Base-by-base conservation (phyloP, 352 stramenopile genomes). In the Phytopythium ostracodes region DNA sequence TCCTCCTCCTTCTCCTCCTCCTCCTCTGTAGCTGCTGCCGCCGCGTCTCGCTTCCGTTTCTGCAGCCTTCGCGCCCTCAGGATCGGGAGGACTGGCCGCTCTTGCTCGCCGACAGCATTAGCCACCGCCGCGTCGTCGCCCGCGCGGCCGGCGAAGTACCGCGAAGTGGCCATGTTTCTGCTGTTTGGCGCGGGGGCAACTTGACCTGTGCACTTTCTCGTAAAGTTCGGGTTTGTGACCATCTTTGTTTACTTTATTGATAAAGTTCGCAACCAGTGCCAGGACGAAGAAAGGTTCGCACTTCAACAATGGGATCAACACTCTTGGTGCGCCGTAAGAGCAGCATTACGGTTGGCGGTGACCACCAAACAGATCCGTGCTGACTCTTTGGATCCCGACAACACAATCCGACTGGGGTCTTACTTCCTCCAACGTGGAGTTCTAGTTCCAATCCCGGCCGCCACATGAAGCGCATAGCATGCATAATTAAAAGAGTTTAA, bases 41-140 rank as follows among this genome's bases (percentile, higher is more conserved):
- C 40, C 25, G 31, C n/a, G 14, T 18, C 53, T 8, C 17, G 29
- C 42, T 65, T 56, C 29, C 60, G 56, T 31, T 70, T 56, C 24
- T 65, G 64, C 50, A 64, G 64, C 33, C 70, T 68, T 22, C 67
- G 63, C 1, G 56, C 61, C 14, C 35, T 40, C 15, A 73, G 14
- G 0, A 57, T 17, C 5, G 63, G 31, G 40, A 73, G 33, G 22
- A 25, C n/a, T 14, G 53, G 11, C 20, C 20, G n/a, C 33, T 29
- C 29, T 31, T 14, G 35, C 31, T 6, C 18, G 17, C 27, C 31
- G n/a, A 2, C 38, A 44, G 10, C 33, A 11, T 38, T 10, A 38
- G 33, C 33, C 7, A 14, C 33, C 33, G 33, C 33, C 3, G 27
- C 29, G 29, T 2, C 25, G 31, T 14, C 51, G 11, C 25, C 29